Percentiles rank a stretch among this genome's conserved stretches.
Evolutionary conservation across 208 protist genomes (phyloP).

Genomic region (Trypanosoma rangeli): DNA sequence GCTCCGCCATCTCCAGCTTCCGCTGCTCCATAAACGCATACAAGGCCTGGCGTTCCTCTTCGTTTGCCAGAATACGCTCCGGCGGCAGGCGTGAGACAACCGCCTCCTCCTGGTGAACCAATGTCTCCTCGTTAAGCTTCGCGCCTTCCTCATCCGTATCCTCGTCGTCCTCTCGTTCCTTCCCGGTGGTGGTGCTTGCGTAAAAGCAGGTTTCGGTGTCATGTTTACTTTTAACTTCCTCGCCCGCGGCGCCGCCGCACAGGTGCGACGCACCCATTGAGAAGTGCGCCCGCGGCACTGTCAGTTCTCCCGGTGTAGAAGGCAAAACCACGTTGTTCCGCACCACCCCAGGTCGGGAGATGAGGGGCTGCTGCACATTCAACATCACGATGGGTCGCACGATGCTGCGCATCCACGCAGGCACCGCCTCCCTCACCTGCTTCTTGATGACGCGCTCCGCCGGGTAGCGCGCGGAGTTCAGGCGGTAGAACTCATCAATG

Average conservation of each 20-base stretch:
- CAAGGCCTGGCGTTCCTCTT: constrained; percentile 67
- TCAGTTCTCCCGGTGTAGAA: constrained; percentile 36
- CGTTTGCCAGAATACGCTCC: constrained; percentile 54
- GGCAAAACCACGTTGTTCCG: constrained; percentile 46
- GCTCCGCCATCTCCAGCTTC: constrained; percentile 38
- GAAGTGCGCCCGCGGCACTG: neutral
- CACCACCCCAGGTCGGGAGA: constrained; percentile 59
- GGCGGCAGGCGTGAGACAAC: constrained; percentile 32
- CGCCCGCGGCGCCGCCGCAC: neutral
- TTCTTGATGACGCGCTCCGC: constrained; percentile 37
- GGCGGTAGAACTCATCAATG: constrained; percentile 88
- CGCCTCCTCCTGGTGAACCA: neutral
- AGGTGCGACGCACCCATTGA: neutral
- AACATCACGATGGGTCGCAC: constrained; percentile 56
- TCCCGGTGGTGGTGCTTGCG: neutral
- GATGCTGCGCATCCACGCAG: constrained; percentile 36
- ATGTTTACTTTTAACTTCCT: neutral
- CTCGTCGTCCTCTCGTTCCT: neutral
- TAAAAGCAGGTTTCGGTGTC: neutral
- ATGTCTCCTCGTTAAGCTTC: neutral
- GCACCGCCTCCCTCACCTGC: constrained; percentile 1
- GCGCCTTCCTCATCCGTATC: constrained; percentile 18
- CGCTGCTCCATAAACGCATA: constrained; percentile 55
- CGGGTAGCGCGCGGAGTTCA: constrained; percentile 64
- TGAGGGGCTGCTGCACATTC: constrained; percentile 52